Base-by-base conservation (phyloP, 75 land plant species). In the Isoetes taiwanensis region DNA sequence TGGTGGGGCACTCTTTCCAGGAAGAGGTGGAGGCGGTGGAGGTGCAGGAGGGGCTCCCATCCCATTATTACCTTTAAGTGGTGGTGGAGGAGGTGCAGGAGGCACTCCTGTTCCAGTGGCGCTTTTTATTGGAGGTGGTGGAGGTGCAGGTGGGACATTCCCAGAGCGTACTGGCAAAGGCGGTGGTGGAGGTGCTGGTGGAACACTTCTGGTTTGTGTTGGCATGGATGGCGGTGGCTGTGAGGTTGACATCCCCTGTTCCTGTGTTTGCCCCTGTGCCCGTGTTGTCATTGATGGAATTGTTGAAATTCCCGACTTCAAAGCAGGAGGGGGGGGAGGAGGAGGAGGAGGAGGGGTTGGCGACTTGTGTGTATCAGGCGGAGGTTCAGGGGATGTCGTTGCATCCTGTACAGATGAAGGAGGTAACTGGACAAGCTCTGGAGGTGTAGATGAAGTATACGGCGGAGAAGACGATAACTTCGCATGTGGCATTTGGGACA, bases 181-280 rank as follows among this genome's bases (percentile, higher is more conserved):
- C 0, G 64, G 26, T 0, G 64, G 37, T 32, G 64, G 27, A 8
- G 78, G 66, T 23, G 52, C 37, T 16, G 73, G 68, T 30, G 83
- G 78, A 41, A 68, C 80, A 71, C 73, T 73, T 10, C 63, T 72
- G 48, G 58, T 77, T 66, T 76, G 67, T 58, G 77, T 64, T 6
- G 72, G 34, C 24, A 70, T 66, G 38, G 62, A 28, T 24, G 80
- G 69, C 34, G 78, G 75, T 2, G 71, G 71, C 63, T 68, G 70
- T 38, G 66, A n/a, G n/a, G n/a, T n/a, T n/a, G n/a, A n/a, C n/a
- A n/a, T n/a, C n/a, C n/a, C n/a, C n/a, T n/a, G n/a, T n/a, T n/a
- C n/a, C n/a, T n/a, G n/a, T n/a, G n/a, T n/a, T n/a, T n/a, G n/a
- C n/a, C n/a, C n/a, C n/a, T n/a, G n/a, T n/a, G n/a, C n/a, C n/a